Evolutionary conservation across 1,284 basidiomycete genomes (phyloP).

Genomic region (Cutaneotrichosporon spelunceum): DNA sequence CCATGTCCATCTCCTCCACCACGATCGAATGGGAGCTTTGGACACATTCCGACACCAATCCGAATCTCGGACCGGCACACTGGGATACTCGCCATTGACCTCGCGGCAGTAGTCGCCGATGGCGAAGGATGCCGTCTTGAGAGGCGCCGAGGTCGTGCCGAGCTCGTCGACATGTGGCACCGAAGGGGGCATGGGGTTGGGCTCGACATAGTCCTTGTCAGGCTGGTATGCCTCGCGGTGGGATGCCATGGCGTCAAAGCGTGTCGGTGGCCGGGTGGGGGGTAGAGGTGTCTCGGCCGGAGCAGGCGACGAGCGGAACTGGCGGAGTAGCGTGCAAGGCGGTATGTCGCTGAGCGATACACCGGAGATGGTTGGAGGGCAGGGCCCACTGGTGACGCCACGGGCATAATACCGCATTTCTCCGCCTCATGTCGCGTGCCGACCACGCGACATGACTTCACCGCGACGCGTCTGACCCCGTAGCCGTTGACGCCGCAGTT

Average conservation of each 20-base stretch:
- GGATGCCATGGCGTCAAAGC: slow-evolving; percentile 28
- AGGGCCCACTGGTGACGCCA: neutral
- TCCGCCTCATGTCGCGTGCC: neutral
- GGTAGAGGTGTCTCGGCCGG: slow-evolving; percentile 3
- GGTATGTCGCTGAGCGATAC: slow-evolving; percentile 11
- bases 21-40: neutral
- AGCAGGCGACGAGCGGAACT: slow-evolving; percentile 4
- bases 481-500: too few relatives aligned
- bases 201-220: slow-evolving; percentile 60
- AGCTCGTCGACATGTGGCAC: slow-evolving; percentile 86
- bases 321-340: neutral
- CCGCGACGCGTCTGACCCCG: neutral
- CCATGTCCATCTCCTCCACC: neutral
- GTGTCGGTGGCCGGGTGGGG: neutral
- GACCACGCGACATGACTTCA: neutral
- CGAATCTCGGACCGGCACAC: neutral
- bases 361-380: slow-evolving; percentile 7
- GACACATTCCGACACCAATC: neutral
- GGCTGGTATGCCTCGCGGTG: slow-evolving; percentile 42
- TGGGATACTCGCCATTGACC: slow-evolving; percentile 74
- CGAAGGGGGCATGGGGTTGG: slow-evolving; percentile 67
- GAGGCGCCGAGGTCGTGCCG: slow-evolving; percentile 84
- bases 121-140: slow-evolving; percentile 97
- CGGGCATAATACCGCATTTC: slow-evolving; percentile 1
- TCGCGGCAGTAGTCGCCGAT: slow-evolving; percentile 94